A percentile compares a stretch with the other conserved stretches of the same genome.
These are phyloP conservation scores for Phycomyces nitens DNA, from an alignment of 192 early-diverging fungal species.

Conservation along the genomic window DNA sequence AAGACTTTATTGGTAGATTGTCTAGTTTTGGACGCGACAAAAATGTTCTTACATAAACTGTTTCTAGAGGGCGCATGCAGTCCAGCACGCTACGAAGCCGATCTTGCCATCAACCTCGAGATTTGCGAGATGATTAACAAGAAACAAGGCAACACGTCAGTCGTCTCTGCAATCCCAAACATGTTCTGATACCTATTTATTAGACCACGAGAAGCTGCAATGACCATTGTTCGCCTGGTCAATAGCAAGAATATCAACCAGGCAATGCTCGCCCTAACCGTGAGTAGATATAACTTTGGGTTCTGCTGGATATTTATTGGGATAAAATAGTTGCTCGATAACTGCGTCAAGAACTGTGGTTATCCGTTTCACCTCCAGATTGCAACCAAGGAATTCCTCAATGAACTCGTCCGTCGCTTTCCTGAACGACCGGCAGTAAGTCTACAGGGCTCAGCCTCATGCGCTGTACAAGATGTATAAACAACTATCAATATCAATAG, in stretches of 20 bases:
- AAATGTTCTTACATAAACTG: not conserved
- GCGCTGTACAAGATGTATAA: not conserved
- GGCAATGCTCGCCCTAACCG: conserved; percentile 63
- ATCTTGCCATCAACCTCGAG: conserved; percentile 88
- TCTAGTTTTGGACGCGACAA: not conserved
- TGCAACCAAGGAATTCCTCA: conserved; percentile 94
- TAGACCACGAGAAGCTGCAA: conserved; percentile 76
- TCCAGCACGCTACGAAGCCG: conserved; percentile 64
- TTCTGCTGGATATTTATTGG: not conserved
- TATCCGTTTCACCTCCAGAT: conserved; percentile 97
- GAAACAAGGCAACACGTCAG: conserved; percentile 81
- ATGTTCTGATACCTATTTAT: conserved; percentile 6
- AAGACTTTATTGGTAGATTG: conserved; percentile 21
- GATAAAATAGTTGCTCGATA: conserved; percentile 76
- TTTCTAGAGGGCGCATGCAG: conserved; percentile 75
- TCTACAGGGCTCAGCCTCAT: not conserved
- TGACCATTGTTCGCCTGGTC: conserved; percentile 60
- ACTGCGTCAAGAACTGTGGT: conserved; percentile 98
- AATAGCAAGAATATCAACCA: conserved; percentile 57
- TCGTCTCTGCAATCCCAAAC: conserved; percentile 2
- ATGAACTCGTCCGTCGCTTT: conserved; percentile 90
- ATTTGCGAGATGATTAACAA: conserved; percentile 93
- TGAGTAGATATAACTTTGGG: conserved; percentile 21
- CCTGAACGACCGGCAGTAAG: conserved; percentile 84
- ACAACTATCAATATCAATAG: conserved; percentile 17